Base-by-base conservation (phyloP, 2,329 filamentous ascomycete species). In the Fusarium vanettenii region DNA sequence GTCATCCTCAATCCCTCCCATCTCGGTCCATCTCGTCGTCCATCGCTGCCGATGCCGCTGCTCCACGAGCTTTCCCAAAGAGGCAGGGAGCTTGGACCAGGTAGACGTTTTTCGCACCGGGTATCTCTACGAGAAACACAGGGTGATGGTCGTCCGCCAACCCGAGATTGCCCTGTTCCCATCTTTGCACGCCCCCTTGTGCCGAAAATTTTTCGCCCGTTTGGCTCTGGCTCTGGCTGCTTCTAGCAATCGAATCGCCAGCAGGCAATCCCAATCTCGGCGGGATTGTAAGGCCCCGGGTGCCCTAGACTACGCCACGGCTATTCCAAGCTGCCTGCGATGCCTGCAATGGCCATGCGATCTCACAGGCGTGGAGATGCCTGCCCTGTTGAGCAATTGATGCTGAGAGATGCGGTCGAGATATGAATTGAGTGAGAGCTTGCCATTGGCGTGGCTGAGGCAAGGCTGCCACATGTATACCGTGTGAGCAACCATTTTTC, bases 171-270 rank as follows among this genome's bases (percentile, higher is more conserved):
- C 69, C 73, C 77, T 64, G 52, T 60, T 52, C 29, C 27, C 33
- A 43, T 7, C 33, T 59, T 62, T 50, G 48, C 70, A 71, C 70
- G 22, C 77, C 70, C 71, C 70, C 56, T 70, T 76, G 57, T 22
- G 74, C 78, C 77, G 78, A 79, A 79, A 72, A 39, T 64, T 79
- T 79, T 78, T 79, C 76, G 77, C 59, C 41, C 7, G 29, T 72
- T 61, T 66, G 31, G 37, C 57, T 62, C 48, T 66, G 31, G 41
- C 61, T 61, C 43, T 66, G 45, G 55, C 52, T 41, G 55, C 52
- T 41, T 33, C 20, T 45, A 48, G 22, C 22, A 56, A 20, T 27
- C 27, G 43, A 48, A 20, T 27, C 33, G 55, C 55, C 62, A 50
- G 60, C 50, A 68, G 62, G 65, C 37, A 76, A 70, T 75, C 71